A percentile compares a stretch with the other conserved stretches of the same genome.
These are phyloP conservation scores for Podaxis sp. DNA, from an alignment of 768 basidiomycete genomes.

Conservation along the genomic window DNA sequence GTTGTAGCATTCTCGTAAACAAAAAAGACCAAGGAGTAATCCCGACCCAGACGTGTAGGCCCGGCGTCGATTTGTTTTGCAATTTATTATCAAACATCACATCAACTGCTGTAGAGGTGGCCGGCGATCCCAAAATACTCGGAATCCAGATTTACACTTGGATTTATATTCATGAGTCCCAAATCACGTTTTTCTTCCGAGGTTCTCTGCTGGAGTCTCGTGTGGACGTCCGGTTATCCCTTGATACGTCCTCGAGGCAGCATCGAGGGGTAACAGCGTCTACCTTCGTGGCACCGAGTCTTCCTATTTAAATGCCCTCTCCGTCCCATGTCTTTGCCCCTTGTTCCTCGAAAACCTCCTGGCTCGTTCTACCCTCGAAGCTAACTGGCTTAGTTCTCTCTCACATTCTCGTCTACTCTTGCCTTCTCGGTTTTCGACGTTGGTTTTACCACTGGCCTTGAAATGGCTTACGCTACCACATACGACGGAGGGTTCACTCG, in stretches of 20 bases:
- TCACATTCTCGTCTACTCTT: not conserved
- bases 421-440: not conserved
- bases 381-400: not conserved
- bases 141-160: not conserved
- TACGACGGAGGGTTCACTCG: constrained; percentile 27
- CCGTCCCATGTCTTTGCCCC: not conserved
- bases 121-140: not conserved
- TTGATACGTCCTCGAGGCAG: constrained; percentile 13
- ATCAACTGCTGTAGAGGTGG: not conserved
- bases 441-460: not conserved
- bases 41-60: not conserved
- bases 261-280: constrained; percentile 14
- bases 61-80: not conserved
- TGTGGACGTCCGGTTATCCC: constrained; percentile 1
- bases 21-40: not conserved
- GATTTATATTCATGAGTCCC: not conserved
- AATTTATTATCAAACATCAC: not conserved
- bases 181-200: not conserved
- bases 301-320: constrained; percentile 6
- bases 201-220: not conserved
- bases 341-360: not conserved
- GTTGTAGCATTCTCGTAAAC: not conserved
- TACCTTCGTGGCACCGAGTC: not conserved
- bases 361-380: not conserved
- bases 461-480: constrained; percentile 22